Evolutionary conservation across 2,329 filamentous ascomycete genomes (phyloP).

Genomic region (Knufia fluminis): DNA sequence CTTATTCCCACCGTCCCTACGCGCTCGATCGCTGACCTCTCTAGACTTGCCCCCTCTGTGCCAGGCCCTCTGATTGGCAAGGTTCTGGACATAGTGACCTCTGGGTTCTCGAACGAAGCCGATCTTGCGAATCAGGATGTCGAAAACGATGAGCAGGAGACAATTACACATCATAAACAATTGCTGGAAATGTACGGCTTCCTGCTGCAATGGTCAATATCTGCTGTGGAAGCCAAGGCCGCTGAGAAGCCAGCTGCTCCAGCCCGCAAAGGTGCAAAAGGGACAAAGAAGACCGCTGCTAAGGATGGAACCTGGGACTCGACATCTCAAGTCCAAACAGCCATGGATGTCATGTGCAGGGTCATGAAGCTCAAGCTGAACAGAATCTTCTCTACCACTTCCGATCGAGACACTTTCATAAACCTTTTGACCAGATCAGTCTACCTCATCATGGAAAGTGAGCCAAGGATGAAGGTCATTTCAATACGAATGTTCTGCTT

Average conservation of each 20-base stretch:
- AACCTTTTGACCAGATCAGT: constrained; percentile 84
- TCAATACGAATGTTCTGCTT: constrained; percentile 93
- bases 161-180: constrained; percentile 76
- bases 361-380: constrained; percentile 85
- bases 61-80: constrained; percentile 80
- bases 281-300: constrained; percentile 56
- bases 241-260: constrained; percentile 76
- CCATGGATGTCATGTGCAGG: constrained; percentile 91
- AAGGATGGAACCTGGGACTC: constrained; percentile 85
- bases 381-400: constrained; percentile 91
- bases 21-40: constrained; percentile 16
- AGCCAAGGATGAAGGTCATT: constrained; percentile 80
- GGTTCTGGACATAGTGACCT: constrained; percentile 82
- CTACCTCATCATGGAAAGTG: constrained; percentile 88
- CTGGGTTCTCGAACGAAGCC: constrained; percentile 73
- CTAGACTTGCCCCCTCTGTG: constrained; percentile 70
- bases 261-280: constrained; percentile 64
- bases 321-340: constrained; percentile 72
- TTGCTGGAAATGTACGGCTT: constrained; percentile 91
- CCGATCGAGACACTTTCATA: constrained; percentile 91
- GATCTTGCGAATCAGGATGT: constrained; percentile 78
- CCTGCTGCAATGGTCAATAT: constrained; percentile 87
- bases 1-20: constrained; percentile 40
- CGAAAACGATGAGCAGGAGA: constrained; percentile 84
- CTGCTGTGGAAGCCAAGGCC: constrained; percentile 86